Evolutionary conservation across 108 stramenopile species (phyloP), one percentile per base, ranked within the genome.

Genomic region (Fragilaria radians): DNA sequence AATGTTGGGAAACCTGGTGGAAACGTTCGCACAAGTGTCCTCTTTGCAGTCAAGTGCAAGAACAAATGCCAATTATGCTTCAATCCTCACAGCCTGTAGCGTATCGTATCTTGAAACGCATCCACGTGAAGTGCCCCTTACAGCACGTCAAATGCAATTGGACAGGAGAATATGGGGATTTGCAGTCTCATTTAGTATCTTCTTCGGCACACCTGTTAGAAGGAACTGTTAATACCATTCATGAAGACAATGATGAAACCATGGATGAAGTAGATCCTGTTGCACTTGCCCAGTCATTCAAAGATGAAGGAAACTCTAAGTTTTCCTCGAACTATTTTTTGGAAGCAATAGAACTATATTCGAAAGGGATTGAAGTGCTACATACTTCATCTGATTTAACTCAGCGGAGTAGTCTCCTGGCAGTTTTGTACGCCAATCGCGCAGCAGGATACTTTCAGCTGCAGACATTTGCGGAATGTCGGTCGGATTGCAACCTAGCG

Each of bases 161-260:
- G 82, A 45, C 32, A 22, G 82, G 82, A 26, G 82, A 84, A 52
- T 79, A 80, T 67, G 59, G 70, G 1, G 73, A 76, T 25, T 55
- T 84, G 31, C 67, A 78, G 45, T 33, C 42, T 11, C 82, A 84
- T 63, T 52, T 84, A n/a, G n/a, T n/a, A n/a, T n/a, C n/a, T n/a
- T n/a, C n/a, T n/a, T n/a, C n/a, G n/a, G n/a, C n/a, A n/a, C n/a
- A n/a, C n/a, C n/a, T n/a, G n/a, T n/a, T n/a, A n/a, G n/a, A n/a
- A n/a, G n/a, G n/a, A n/a, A n/a, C n/a, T n/a, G n/a, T n/a, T n/a
- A n/a, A n/a, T n/a, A n/a, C n/a, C n/a, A n/a, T n/a, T n/a, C n/a
- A n/a, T n/a, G n/a, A n/a, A n/a, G n/a, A n/a, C n/a, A n/a, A n/a
- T n/a, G n/a, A n/a, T n/a, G n/a, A n/a, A n/a, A n/a, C n/a, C n/a